Base-by-base conservation (phyloP, 352 stramenopile genomes). In the Phytopythium boreale region DNA sequence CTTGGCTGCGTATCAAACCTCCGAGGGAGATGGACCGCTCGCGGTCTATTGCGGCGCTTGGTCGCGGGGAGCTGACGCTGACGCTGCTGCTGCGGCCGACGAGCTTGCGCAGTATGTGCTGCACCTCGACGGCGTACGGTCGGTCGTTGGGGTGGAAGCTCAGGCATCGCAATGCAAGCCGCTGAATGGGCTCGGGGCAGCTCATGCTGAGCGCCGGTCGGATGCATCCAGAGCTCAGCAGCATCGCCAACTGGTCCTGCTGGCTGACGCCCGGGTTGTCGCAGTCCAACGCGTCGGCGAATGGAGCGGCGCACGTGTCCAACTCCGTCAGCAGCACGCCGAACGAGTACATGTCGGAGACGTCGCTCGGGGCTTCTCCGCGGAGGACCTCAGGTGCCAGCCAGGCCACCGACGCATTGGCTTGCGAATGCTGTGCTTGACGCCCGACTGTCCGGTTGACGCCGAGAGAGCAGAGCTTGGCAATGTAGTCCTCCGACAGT, bases 321-420 rank as follows among this genome's bases (percentile, higher is more conserved):
- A 88, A 27, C 57, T 88, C 79, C 0, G 75, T 76, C 9, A 88
- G 62, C 50, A 88, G 72, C 15, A 91, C 76, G 20, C 84, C 85
- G 62, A 91, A 86, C 8, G 78, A 87, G 69, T 91, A 94, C n/a
- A 94, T 74, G 56, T 94, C 85, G 3, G 82, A 89, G 51, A 75
- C 61, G 10, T 77, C 72, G 41, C 58, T 74, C 62, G 55, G 52
- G 20, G 58, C 61, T 26, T 81, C 71, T 10, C 72, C 74, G 15
- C 69, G 65, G 6, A 89, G 70, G 15, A 89, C 52, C 50, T 89
- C 80, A 11, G 80, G 80, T 5, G 80, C 80, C 29, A 87, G 61
- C 80, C 80, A 89, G 17, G 72, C 76, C 14, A 84, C 55, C 5
- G 73, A 81, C 12, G 37, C 46, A 17, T 61, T 44, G 10, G 22